These are phyloP conservation scores for Zygosaccharomyces sapae DNA, from an alignment of 1,139 yeast genomes.

Conservation along the genomic window DNA sequence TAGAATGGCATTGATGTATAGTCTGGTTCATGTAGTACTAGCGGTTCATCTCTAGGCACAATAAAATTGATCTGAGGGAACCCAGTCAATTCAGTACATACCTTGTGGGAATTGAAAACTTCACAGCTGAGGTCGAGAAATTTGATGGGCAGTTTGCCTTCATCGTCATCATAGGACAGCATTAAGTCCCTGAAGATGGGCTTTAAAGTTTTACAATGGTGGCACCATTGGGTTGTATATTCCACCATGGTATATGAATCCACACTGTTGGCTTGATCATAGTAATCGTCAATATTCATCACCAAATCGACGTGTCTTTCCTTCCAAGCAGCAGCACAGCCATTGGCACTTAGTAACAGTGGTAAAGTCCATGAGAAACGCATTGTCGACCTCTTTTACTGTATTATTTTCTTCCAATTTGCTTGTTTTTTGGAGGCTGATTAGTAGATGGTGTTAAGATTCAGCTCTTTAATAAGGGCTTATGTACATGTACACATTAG, in stretches of 20 bases:
- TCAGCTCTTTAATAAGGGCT: background rate
- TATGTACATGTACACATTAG: background rate
- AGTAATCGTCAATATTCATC: constrained; percentile 27
- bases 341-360: constrained; percentile 1
- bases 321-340: constrained; percentile 1
- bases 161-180: constrained; percentile 12
- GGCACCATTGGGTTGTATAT: constrained; percentile 60
- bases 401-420: too few species aligned
- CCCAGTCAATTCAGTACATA: constrained; percentile 34
- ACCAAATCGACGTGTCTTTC: constrained; percentile 13
- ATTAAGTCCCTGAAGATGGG: constrained; percentile 45
- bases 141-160: constrained; percentile 17
- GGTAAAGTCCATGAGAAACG: background rate
- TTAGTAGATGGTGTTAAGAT: too few species aligned
- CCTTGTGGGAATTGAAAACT: constrained; percentile 24
- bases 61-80: constrained; percentile 35
- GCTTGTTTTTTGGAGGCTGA: too few species aligned
- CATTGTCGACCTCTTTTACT: background rate
- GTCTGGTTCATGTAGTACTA: constrained; percentile 5
- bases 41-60: constrained; percentile 20
- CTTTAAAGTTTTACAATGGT: constrained; percentile 67
- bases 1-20: constrained; percentile 6
- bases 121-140: constrained; percentile 37
- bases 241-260: constrained; percentile 38
- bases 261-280: constrained; percentile 26